A percentile compares a stretch with the other conserved stretches of the same genome.
These are phyloP conservation scores for Xylariales sp. DNA, from an alignment of 2,329 filamentous ascomycete genomes.

Conservation along the genomic window DNA sequence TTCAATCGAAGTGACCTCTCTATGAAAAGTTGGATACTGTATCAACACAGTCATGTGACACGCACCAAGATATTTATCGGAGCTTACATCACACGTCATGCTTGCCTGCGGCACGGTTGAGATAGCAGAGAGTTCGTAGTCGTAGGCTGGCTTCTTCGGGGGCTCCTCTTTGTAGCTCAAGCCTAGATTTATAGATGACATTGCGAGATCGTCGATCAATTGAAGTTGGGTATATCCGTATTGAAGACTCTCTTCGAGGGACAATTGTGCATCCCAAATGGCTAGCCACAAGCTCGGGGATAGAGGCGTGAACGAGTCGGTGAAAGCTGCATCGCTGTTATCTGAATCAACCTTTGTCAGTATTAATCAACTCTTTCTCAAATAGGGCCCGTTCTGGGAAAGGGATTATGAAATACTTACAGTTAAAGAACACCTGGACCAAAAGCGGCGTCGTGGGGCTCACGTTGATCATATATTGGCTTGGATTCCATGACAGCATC, in stretches of 20 bases:
- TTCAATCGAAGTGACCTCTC: no score
- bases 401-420: no score
- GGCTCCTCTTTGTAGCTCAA: background rate
- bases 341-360: background rate
- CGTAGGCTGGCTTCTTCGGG: background rate
- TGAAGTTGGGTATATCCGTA: slow-evolving; percentile 3
- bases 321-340: background rate
- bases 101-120: background rate
- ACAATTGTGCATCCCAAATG: background rate
- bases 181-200: background rate
- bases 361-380: no score
- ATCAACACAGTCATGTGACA: no score
- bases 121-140: background rate
- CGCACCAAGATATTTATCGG: background rate
- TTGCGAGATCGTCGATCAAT: background rate
- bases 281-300: slow-evolving; percentile 4
- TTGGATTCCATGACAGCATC: no score
- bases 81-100: slow-evolving; percentile 1
- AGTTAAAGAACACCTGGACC: no score
- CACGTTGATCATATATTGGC: no score
- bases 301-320: background rate
- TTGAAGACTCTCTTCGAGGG: slow-evolving; percentile 1
- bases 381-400: no score
- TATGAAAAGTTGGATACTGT: no score
- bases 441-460: no score